Evolutionary conservation across 306 rosid genomes (phyloP), one percentile per base, ranked within the genome.

Genomic region (Corylus heterophylla): DNA sequence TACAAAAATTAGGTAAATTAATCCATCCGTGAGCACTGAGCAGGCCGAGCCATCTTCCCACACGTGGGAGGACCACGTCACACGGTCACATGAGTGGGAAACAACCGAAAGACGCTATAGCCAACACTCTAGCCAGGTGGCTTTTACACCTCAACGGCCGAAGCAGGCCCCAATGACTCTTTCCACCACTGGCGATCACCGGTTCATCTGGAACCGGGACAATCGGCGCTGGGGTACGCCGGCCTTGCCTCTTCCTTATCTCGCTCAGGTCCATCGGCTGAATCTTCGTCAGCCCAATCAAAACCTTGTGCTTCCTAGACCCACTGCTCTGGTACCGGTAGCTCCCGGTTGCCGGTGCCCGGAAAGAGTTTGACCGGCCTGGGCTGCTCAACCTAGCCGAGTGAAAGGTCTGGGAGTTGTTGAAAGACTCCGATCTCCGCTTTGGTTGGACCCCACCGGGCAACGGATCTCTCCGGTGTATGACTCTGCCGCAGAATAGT

Each of bases 241-340:
- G 80, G 44, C 72, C 22, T 78, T 83, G 86, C 31, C 91, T 48
- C 62, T 76, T 85, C 73, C 85, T 76, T n/a, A 88, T 80, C 59
- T 88, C 91, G 5, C 71, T 75, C 48, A 88, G 68, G 49, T 88
- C 91, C 81, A 85, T 85, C 71, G 88, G 76, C 71, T 75, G 87
- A 62, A 79, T 54, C 75, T 54, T 85, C 49, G 76, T 63, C 42
- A 85, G 22, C 2, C 91, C 91, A 18, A 88, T 80, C 74, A 88
- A 45, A 27, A 82, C 82, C 82, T 55, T 74, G 22, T 74, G 87
- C 84, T 52, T 82, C 72, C 64, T 58, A 0, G 79, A 76, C 3
- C 55, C 42, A 45, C 73, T 37, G 55, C 44, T 50, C 48, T 17
- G 76, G 54, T 54, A 77, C 20, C 66, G 82, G 79, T 8, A 54